phyloP scores from a whole-genome alignment of 1,284 basidiomycete species.

The Pseudozyma thailandica region DNA sequence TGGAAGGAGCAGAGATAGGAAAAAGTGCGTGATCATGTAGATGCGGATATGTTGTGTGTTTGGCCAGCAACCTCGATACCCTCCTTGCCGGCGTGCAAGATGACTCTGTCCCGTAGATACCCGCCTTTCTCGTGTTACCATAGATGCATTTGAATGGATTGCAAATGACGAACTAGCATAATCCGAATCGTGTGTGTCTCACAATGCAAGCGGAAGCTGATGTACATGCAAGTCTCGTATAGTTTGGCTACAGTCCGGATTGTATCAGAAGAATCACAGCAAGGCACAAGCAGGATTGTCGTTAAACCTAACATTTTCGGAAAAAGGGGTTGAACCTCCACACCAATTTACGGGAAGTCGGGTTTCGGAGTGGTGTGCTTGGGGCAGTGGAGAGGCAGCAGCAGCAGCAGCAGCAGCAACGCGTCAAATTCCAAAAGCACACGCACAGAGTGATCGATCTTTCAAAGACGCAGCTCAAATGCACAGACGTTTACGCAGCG shows the following conservation, averaged over 20 bases:
- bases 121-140: not conserved
- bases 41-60: not conserved
- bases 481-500: slow-evolving; percentile 21
- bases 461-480: not conserved
- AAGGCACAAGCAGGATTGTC: not conserved
- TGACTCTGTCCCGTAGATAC: slow-evolving; percentile 13
- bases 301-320: not conserved
- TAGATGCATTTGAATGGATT: too few relatives aligned
- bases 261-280: not conserved
- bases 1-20: slow-evolving; percentile 28
- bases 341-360: not conserved
- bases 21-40: slow-evolving; percentile 58
- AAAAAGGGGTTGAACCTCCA: slow-evolving; percentile 1
- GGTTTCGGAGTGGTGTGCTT: not conserved
- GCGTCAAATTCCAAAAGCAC: not conserved
- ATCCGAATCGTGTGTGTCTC: too few relatives aligned
- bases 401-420: not conserved
- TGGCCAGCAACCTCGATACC: slow-evolving; percentile 1
- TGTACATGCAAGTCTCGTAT: too few relatives aligned
- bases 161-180: too few relatives aligned
- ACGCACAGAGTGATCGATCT: slow-evolving; percentile 17
- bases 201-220: too few relatives aligned
- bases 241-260: too few relatives aligned
- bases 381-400: not conserved
- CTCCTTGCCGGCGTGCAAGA: slow-evolving; percentile 22